Evolutionary conservation across 257 asterid genomes (phyloP), one percentile per base, ranked within the genome.

Genomic region (Solanum rostratum): DNA sequence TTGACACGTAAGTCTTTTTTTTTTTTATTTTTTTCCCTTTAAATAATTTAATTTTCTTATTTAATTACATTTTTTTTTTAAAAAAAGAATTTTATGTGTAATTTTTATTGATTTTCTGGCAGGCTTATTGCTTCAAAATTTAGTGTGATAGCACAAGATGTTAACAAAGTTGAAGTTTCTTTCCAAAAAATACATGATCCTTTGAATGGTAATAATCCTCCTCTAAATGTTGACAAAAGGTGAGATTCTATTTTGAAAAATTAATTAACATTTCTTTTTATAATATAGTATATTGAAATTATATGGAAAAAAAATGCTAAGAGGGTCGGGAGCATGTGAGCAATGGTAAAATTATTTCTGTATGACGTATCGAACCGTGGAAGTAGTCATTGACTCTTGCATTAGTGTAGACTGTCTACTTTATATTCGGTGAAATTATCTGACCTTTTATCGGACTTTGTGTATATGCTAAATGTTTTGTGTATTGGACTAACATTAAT

Each of bases 151-250:
- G 85, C 83, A 3, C 70, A 83, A 52, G 80, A 81, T 37, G 59
- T 54, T 30, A 84, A 89, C 41, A 82, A 73, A 84, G 80, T 89
- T 6, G 91, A 89, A 85, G 68, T 89, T 62, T 89, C 91, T 33
- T 89, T 89, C 85, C 82, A 53, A 80, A 86, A 29, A 86, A 88
- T 73, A 57, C 59, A 94, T 88, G 83, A 86, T 39, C 84, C 60
- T 54, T 41, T 53, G 14, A 12, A 27, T 52, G 52, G 10, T n/a
- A 27, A 16, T 49, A 41, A 73, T 55, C 65, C 84, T 83, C 91
- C 88, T 46, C 78, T 89, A 82, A 87, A 80, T 18, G 30, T 83
- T 60, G 91, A 87, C 78, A 89, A 87, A 85, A 87, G 90, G 91
- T 87, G 41, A 63, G 76, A 22, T 46, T 80, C 18, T 76, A 46